A percentile compares a stretch with the other conserved stretches of the same genome.
Evolutionary conservation across 805 yeast species (phyloP).

Genomic region (Ogataea dorogensis): DNA sequence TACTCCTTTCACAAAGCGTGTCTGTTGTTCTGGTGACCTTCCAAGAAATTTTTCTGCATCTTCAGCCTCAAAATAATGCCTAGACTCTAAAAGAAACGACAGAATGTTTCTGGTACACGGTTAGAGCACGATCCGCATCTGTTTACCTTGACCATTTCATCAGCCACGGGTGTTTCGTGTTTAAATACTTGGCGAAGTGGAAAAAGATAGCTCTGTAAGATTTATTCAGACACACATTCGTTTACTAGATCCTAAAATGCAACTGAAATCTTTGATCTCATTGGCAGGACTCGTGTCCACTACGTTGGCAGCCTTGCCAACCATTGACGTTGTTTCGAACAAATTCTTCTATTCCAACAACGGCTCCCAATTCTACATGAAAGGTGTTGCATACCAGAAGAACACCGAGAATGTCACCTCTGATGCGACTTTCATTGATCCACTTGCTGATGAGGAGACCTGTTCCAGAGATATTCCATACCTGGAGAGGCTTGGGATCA

Average conservation of each 20-base stretch:
- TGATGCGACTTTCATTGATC: constrained; percentile 54
- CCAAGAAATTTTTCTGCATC: constrained; percentile 1
- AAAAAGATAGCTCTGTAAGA: background rate
- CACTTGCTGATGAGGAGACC: constrained; percentile 64
- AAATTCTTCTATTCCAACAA: constrained; percentile 71
- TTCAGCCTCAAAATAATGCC: constrained; percentile 3
- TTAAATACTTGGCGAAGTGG: constrained; percentile 2
- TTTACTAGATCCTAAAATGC: constrained; percentile 10
- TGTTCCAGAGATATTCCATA: constrained; percentile 87
- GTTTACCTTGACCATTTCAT: background rate
- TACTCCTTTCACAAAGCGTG: no score
- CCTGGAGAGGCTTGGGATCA: constrained; percentile 63
- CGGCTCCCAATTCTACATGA: constrained; percentile 81
- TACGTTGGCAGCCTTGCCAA: constrained; percentile 38
- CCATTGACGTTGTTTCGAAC: constrained; percentile 65
- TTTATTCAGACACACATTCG: constrained; percentile 1
- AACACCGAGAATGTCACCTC: constrained; percentile 46
- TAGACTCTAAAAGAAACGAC: constrained; percentile 14
- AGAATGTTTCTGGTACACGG: constrained; percentile 12
- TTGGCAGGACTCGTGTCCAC: constrained; percentile 18
- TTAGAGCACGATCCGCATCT: constrained; percentile 5
- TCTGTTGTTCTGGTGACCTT: background rate
- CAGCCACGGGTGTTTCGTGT: constrained; percentile 1
- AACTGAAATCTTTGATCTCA: constrained; percentile 13
- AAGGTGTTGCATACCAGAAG: constrained; percentile 87